A percentile compares a stretch with the other conserved stretches of the same genome.
Conservation (phyloP, 805 yeast genomes). For the Suhomyces prunicola region DNA sequence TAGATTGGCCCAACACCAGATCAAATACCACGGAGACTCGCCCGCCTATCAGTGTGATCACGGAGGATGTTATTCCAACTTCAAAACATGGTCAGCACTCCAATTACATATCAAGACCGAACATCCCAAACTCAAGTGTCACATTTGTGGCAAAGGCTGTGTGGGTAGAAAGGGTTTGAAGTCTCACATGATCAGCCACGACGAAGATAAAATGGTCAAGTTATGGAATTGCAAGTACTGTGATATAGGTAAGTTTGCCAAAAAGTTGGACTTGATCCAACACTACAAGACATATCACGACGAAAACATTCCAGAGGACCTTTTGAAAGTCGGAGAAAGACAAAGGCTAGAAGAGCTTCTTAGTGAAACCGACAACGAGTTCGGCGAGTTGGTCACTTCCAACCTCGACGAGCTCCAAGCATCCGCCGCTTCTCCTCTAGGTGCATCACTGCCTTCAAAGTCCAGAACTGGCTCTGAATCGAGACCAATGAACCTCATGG, state of each 20-base stretch:
- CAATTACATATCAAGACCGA: constrained; percentile 67
- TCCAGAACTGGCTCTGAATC: neutral
- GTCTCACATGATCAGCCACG: constrained; percentile 71
- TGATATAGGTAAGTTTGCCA: constrained; percentile 44
- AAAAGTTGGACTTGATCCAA: constrained; percentile 51
- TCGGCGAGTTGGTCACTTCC: constrained; percentile 4
- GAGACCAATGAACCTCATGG: constrained; percentile 1
- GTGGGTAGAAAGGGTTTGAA: constrained; percentile 67
- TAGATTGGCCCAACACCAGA: constrained; percentile 62
- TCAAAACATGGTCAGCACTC: constrained; percentile 70
- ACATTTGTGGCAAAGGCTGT: constrained; percentile 64
- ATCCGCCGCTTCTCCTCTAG: neutral
- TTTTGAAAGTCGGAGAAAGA: constrained; percentile 24
- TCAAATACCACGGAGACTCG: constrained; percentile 58
- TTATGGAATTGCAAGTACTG: constrained; percentile 69
- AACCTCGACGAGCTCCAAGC: neutral
- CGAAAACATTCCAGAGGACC: constrained; percentile 32
- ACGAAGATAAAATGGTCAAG: constrained; percentile 46
- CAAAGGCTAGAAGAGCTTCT: constrained; percentile 19
- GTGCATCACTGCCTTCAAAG: neutral
- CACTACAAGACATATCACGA: constrained; percentile 58
- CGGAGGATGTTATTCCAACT: constrained; percentile 56
- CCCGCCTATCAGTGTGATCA: constrained; percentile 59
- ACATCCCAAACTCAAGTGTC: constrained; percentile 69
- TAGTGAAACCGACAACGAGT: constrained; percentile 12